These are phyloP conservation scores for Nakazawaea ernobii DNA, from an alignment of 805 yeast genomes.

Conservation along the genomic window DNA sequence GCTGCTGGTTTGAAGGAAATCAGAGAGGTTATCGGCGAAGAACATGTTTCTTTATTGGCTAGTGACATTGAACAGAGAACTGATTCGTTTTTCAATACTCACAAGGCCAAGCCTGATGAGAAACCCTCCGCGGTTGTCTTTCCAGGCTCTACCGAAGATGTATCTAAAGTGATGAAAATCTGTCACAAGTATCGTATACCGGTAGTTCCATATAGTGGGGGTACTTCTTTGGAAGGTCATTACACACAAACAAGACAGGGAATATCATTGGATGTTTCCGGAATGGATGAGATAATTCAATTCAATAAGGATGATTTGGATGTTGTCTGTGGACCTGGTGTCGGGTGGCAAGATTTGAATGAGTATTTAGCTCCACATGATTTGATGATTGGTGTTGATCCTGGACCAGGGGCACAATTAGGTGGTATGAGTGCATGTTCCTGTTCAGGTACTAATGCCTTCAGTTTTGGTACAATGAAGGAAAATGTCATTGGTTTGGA, in stretches of 20 bases:
- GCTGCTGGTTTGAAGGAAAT: slow-evolving; percentile 42
- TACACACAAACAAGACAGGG: slow-evolving; percentile 54
- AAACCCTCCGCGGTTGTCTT: slow-evolving; percentile 48
- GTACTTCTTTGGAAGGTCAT: slow-evolving; percentile 65
- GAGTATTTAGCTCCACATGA: slow-evolving; percentile 37
- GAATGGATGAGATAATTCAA: slow-evolving; percentile 44
- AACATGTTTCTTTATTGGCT: slow-evolving; percentile 32
- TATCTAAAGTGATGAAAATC: slow-evolving; percentile 48
- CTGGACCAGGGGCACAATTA: slow-evolving; percentile 73
- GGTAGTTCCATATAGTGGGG: slow-evolving; percentile 60
- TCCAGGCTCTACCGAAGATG: slow-evolving; percentile 55
- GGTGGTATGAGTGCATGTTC: slow-evolving; percentile 76
- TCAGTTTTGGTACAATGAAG: slow-evolving; percentile 73
- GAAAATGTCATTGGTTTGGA: slow-evolving; percentile 64
- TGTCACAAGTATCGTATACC: slow-evolving; percentile 53
- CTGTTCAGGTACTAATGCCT: slow-evolving; percentile 76
- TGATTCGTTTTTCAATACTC: slow-evolving; percentile 62
- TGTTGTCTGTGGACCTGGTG: slow-evolving; percentile 58
- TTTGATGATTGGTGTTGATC: slow-evolving; percentile 57
- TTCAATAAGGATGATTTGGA: slow-evolving; percentile 56
- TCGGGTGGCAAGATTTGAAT: slow-evolving; percentile 62
- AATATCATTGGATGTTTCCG: slow-evolving; percentile 44
- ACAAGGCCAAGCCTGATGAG: slow-evolving; percentile 55
- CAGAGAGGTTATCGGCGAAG: slow-evolving; percentile 40
- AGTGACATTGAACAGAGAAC: slow-evolving; percentile 48